Conservation (phyloP, 2,329 filamentous ascomycete genomes). For the Claviceps spartinae region DNA sequence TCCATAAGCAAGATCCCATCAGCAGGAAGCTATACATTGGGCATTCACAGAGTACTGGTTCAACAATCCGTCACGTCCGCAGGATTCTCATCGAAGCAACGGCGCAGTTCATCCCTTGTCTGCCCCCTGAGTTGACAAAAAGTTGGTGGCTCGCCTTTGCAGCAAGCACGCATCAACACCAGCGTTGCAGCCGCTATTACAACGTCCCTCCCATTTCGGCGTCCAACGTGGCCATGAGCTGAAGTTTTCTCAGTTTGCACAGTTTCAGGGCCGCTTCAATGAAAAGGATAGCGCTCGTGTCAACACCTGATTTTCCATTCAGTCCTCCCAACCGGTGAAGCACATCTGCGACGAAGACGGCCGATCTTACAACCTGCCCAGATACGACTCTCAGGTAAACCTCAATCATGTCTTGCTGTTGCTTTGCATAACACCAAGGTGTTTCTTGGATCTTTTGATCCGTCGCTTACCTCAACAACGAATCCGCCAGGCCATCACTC, state of each 20-base stretch:
- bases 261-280: neutral
- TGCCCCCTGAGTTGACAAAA: neutral
- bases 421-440: neutral
- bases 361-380: neutral
- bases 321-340: neutral
- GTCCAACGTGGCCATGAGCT: slow-evolving; percentile 2
- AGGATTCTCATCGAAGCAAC: neutral
- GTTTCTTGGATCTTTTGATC: neutral
- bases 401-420: neutral
- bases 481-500: neutral
- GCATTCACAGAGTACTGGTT: neutral
- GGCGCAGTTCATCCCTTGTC: neutral
- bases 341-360: neutral
- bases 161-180: neutral
- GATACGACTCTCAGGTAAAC: neutral
- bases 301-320: neutral
- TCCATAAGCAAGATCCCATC: neutral
- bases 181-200: neutral
- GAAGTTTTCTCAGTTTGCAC: slow-evolving; percentile 6
- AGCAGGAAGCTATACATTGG: neutral
- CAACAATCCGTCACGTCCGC: neutral
- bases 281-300: neutral
- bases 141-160: neutral
- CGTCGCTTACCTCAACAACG: neutral
- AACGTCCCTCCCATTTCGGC: neutral